Base-by-base conservation (phyloP, 495 filamentous ascomycete species). In the Articulospora tetracladia region DNA sequence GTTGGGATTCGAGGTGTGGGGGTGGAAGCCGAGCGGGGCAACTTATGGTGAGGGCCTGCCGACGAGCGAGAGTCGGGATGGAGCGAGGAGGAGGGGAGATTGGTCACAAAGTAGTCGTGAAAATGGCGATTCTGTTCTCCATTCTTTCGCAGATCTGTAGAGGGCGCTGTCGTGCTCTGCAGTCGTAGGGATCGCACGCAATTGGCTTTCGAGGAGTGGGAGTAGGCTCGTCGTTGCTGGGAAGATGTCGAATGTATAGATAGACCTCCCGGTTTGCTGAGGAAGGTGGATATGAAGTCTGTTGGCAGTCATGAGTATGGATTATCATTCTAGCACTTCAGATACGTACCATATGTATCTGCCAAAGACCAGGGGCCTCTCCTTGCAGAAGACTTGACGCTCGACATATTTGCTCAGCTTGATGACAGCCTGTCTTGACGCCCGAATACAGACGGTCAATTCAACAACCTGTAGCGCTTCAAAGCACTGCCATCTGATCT, bases 41-140 rank as follows among this genome's bases (percentile, higher is more conserved):
- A 82, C 70, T 93, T 91, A 65, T 96, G 91, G 65, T 85, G 81
- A 53, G 85, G 91, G 3, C 83, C 83, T 39, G 70, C 70, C 0
- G 78, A 70, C 20, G 80, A 78, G 30, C 83, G 82, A 20, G 90
- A 88, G 68, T 98, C 94, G 11, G 94, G 93, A 66, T 97, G 90
- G 15, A 97, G 80, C 0, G 93, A 97, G 44, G 91, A 93, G 22
- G 92, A 95, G 6, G 94, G 94, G 0, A 98, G 80, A 71, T 97
- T 89, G 4, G 94, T 96, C 32, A 97, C 89, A 70, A 98, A 98
- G 77, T 98, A 98, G 62, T 94, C 90, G 75, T 95, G 92, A 74
- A 97, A 98, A 61, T 77, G 71, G 25, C 87, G 87, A 4, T 73
- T 28, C 19, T 22, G 30, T n/a, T 27, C 15, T 77, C 53, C 73